Evolutionary conservation across 2,329 filamentous ascomycete genomes (phyloP), one percentile per base, ranked within the genome.

Genomic region (Aphanoascus verrucosus): DNA sequence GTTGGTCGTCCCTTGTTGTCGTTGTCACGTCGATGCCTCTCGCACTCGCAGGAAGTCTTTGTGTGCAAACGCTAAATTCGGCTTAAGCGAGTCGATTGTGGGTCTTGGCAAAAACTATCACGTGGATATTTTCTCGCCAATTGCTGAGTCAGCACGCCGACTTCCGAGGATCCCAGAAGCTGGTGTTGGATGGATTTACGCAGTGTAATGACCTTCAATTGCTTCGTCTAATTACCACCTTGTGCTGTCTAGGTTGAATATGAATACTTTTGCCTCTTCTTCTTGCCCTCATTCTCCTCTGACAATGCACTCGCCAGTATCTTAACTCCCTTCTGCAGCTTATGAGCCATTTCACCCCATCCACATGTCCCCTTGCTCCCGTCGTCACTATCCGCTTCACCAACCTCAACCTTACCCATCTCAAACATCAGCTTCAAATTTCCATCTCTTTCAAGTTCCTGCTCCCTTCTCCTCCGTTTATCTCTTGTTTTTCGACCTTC

Each of bases 1-100:
- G 62, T 61, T 60, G 61, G 68, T 70, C 63, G 68, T 69, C 68
- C 65, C 62, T 69, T 67, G 63, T 68, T 64, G 68, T 71, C 67
- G 68, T 67, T 65, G 67, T 70, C 67, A 63, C 64, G 63, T 63
- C 51, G 32, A 40, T 17, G 61, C 63, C 59, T 67, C 66, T 69
- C 61, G 59, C 57, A 62, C 53, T 50, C 57, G 57, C 59, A 65
- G 62, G 59, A 59, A 60, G 59, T 60, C 64, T 69, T 66, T 71
- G 68, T 71, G 69, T 70, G 69, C 67, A 67, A 54, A 67, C 68
- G 63, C 68, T 69, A 69, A 63, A 55, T 61, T 64, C 38, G 31
- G 47, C 19, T 65, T 71, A 71, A 65, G 67, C 68, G 69, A 70
- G 67, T 58, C 31, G 55, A 45, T 17, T 44, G 42, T 52, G 34